Base-by-base conservation (phyloP, 176 grass and related monocot species). In the Ensete ventricosum region DNA sequence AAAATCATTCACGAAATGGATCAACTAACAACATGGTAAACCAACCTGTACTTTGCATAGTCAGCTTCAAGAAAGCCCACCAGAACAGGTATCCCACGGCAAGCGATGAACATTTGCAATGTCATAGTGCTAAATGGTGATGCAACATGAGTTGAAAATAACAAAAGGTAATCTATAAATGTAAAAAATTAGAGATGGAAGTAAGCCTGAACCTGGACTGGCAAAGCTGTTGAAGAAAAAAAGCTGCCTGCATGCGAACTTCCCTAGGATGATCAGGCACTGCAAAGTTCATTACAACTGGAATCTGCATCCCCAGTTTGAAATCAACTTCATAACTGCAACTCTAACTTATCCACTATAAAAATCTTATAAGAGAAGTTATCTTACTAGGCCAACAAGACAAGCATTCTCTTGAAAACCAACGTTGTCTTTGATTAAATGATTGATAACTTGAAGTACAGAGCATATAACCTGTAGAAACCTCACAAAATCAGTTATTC, bases 91-190 rank as follows among this genome's bases (percentile, higher is more conserved):
- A 99, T 99, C 14, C 96, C 96, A 87, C 90, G 86, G 73, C 96
- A 99, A 71, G 96, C 86, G 68, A 95, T 89, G 84, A 99, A 99
- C 96, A 99, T 95, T 89, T 99, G 96, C 76, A 99, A 84, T 4
- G 96, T 99, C 84, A 87, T 78, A 48, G 82, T 94, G 81, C 96
- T 95, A 88, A 20, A 84, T 64, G 81, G 64, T 51, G 73, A 86
- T 77, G 67, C 50, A 82, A 14, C 75, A 76, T 34, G 9, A 53
- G 6, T n/a, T 55, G 1, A 54, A 54, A 53, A 52, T 43, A 26
- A 13, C 8, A 65, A 65, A 23, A 10, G 11, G 1, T 20, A 71
- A 26, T 16, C 8, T 53, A 14, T 9, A 73, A 21, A 21, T 5
- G 11, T 55, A 17, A 34, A 74, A 74, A 14, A 8, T 3, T 8